Base-by-base conservation (phyloP, 805 yeast genomes). In the Danielia oregonensis region DNA sequence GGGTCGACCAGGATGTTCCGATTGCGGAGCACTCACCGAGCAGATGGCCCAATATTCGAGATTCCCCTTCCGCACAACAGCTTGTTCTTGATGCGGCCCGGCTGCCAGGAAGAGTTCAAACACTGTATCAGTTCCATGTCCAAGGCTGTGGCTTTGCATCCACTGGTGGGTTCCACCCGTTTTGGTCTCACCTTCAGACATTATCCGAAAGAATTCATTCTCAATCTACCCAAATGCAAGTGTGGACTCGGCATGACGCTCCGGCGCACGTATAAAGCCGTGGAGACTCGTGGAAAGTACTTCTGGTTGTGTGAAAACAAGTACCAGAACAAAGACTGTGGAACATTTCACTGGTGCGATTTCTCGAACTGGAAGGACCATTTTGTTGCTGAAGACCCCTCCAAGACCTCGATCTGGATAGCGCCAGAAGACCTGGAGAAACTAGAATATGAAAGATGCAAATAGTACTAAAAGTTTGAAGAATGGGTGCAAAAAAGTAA, bases 1-100 rank as follows among this genome's bases (percentile, higher is more conserved):
- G 95, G 95, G 0, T 74, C 80, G 3, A 74, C 83, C 0, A 62
- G 95, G 25, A 80, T 77, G 40, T 86, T 85, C 49, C 55, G 87
- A 25, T 53, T 83, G 4, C 59, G 80, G 35, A 68, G 67, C 36
- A 59, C 50, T 17, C 65, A 73, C 38, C 61, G 59, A 3, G 51
- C 54, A 5, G 44, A 39, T 2, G 39, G 40, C 2, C 55, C 45
- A 37, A 51, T 76, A 16, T 65, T 69, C 51, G 59, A 82, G 18
- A 64, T 81, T 1, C 81, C 78, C n/a, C 50, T 81, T 3, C 82
- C 86, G 0, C 88, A 85, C 52, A 85, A 85, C 49, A 70, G 85
- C 6, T 53, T 85, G 24, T 48, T 84, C 2, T 57, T 85, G 2
- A 84, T 85, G 94, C 78, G 80, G 39, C 82, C 86, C 1, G 87